These are phyloP conservation scores for Cantharellus cinnabarinus DNA, from an alignment of 768 basidiomycete genomes.

Conservation along the genomic window DNA sequence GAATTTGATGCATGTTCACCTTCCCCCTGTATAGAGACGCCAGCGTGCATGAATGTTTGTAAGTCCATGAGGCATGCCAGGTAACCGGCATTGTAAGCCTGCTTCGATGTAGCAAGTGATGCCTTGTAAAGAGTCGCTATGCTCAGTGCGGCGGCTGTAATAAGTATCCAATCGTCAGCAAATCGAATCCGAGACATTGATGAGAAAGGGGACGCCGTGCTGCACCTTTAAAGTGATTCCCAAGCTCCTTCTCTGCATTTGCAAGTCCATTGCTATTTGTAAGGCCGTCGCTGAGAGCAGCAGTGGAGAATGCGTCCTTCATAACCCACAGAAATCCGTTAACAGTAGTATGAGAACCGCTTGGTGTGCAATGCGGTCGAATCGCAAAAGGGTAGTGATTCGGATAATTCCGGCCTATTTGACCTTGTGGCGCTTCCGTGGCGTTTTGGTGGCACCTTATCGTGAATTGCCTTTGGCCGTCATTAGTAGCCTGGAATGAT, in stretches of 20 bases:
- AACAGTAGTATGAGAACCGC: too few species aligned
- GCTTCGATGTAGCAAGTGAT: slow-evolving; percentile 53
- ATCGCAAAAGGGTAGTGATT: too few species aligned
- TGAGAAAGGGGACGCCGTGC: not conserved
- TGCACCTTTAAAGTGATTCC: slow-evolving; percentile 64
- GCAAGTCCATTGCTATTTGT: slow-evolving; percentile 18
- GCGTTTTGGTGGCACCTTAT: too few species aligned
- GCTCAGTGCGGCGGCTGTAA: slow-evolving; percentile 55
- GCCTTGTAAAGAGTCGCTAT: slow-evolving; percentile 73
- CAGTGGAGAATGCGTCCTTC: not conserved
- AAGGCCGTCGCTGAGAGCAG: not conserved
- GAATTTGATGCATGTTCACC: slow-evolving; percentile 6
- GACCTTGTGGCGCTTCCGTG: too few species aligned
- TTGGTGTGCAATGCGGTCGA: too few species aligned
- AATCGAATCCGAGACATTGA: slow-evolving; percentile 5
- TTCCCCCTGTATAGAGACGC: slow-evolving; percentile 38
- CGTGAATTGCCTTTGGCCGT: too few species aligned
- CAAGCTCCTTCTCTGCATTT: slow-evolving; percentile 61
- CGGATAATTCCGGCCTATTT: too few species aligned
- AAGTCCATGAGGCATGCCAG: slow-evolving; percentile 62
- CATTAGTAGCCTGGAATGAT: too few species aligned
- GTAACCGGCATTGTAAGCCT: slow-evolving; percentile 65
- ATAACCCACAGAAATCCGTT: not conserved
- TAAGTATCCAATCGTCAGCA: not conserved
- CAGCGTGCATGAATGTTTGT: slow-evolving; percentile 64